Evolutionary conservation across 2,329 filamentous ascomycete species (phyloP).

Genomic region (Talaromyces atroroseus): DNA sequence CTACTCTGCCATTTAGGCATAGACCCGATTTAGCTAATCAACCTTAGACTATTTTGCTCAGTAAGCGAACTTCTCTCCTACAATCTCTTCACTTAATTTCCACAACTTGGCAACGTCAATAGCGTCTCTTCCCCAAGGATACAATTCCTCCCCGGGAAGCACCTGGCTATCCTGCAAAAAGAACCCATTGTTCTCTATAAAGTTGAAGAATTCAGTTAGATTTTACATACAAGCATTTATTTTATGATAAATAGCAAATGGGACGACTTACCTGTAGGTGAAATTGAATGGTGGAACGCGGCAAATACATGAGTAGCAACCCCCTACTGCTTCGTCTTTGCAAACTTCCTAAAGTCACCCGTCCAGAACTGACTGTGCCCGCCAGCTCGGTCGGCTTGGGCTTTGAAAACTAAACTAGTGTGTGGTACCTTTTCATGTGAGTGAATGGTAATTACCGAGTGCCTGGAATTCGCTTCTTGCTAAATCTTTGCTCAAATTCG

Average conservation of each 20-base stretch:
- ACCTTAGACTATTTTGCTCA: background rate
- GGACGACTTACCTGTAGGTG: slow-evolving; percentile 19
- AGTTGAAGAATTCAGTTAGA: background rate
- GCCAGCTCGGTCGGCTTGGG: background rate
- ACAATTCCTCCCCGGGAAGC: slow-evolving; percentile 23
- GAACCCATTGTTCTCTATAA: slow-evolving; percentile 11
- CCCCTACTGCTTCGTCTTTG: slow-evolving; percentile 24
- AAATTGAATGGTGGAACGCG: slow-evolving; percentile 30
- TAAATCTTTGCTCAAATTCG: slow-evolving; percentile 22
- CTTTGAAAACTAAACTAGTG: background rate
- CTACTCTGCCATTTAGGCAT: background rate
- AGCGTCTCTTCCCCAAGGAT: slow-evolving; percentile 30
- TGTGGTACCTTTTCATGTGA: background rate
- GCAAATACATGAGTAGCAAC: slow-evolving; percentile 28
- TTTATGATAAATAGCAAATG: too few species aligned
- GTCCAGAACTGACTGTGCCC: slow-evolving; percentile 19
- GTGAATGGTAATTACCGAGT: slow-evolving; percentile 1
- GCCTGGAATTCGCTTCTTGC: slow-evolving; percentile 19
- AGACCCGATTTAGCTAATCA: background rate
- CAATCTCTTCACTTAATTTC: slow-evolving; percentile 20
- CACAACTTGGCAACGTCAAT: background rate
- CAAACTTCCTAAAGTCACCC: slow-evolving; percentile 13
- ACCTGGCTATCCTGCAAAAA: slow-evolving; percentile 34
- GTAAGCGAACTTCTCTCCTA: background rate
- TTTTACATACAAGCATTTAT: too few species aligned